A percentile compares a stretch with the other conserved stretches of the same genome.
Conservation (phyloP, 2,329 filamentous ascomycete genomes). For the Aureobasidium sp. region DNA sequence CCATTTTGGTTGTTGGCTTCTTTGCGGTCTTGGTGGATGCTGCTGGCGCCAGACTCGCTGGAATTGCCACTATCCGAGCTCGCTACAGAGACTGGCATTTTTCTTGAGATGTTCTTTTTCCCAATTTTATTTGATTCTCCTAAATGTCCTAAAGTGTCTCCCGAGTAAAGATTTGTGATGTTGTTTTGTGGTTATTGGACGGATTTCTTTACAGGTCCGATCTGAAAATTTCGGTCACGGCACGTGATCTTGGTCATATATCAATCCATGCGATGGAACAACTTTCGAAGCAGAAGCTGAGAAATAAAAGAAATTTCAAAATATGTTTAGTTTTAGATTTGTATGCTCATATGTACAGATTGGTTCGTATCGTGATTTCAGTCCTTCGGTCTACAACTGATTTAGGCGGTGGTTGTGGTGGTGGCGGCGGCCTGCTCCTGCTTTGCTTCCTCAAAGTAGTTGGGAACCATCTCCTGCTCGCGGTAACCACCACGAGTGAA, state of each 20-base stretch:
- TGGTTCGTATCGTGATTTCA: not conserved
- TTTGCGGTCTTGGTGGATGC: not conserved
- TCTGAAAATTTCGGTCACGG: conserved; percentile 5
- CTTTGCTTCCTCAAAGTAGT: conserved; percentile 13
- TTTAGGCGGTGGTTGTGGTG: not conserved
- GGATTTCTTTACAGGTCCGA: not conserved
- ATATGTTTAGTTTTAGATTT: not conserved
- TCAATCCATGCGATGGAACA: not conserved
- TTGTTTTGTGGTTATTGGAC: not conserved
- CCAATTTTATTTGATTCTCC: not conserved
- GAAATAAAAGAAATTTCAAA: not conserved
- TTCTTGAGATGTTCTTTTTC: not conserved
- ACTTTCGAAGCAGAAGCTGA: no score
- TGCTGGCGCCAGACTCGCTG: conserved; percentile 1
- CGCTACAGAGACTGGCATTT: not conserved
- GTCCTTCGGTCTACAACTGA: not conserved
- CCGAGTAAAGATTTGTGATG: not conserved
- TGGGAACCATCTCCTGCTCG: conserved; percentile 18
- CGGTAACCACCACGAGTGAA: conserved; percentile 31
- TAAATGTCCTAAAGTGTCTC: not conserved
- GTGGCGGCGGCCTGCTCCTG: not conserved
- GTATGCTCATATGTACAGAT: conserved; percentile 6
- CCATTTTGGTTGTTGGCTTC: conserved; percentile 12
- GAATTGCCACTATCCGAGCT: conserved; percentile 8
- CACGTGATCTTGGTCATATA: not conserved